Evolutionary conservation across 108 stramenopile species (phyloP), one percentile per base, ranked within the genome.

Genomic region (Aurantiochytrium sp.): DNA sequence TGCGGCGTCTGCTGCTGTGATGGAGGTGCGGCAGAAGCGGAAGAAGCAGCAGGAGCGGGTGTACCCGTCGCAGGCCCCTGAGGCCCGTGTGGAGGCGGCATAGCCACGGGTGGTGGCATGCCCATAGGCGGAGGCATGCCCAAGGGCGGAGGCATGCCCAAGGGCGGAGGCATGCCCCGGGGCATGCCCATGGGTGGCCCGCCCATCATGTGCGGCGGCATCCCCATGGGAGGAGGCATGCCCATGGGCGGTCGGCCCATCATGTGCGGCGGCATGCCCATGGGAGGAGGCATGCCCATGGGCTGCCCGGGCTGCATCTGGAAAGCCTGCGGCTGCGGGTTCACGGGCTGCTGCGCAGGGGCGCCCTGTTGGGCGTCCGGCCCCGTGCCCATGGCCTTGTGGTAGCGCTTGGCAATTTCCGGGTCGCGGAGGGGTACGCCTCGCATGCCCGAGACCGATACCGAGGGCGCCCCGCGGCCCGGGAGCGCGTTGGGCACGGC

Each of bases 51-150:
- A n/a, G 8, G 50, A 52, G 50, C 15, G 17, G 1, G 50, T 17
- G 8, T 17, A 52, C 15, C 50, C 3, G 50, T 15, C 8, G 50
- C 50, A 52, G 0, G 8, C 17, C 0, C 15, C 50, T 52, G 50
- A 8, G 15, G 15, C 15, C 50, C 1, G 8, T 2, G 15, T 34
- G 59, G 22, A 34, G 59, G 2, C 19, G 15, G 59, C 59, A 65
- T 34, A 27, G 15, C 59, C 59, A 65, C 19, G 39, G 45, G 45
- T 27, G 73, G 73, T 22, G 4, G 73, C 73, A 81, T 2, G 45
- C 73, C 73, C 73, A 81, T 81, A 27, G 73, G 73, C 27, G 59
- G 59, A 65, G 4, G 73, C 73, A 81, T 81, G 12, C 73, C 73
- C 73, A 81, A 0, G 8, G 73, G 73, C 50, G 73, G 59, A 24